Evolutionary conservation across 371 early-diverging fungal genomes (phyloP).

Genomic region (Apophysomyces ossiformis): DNA sequence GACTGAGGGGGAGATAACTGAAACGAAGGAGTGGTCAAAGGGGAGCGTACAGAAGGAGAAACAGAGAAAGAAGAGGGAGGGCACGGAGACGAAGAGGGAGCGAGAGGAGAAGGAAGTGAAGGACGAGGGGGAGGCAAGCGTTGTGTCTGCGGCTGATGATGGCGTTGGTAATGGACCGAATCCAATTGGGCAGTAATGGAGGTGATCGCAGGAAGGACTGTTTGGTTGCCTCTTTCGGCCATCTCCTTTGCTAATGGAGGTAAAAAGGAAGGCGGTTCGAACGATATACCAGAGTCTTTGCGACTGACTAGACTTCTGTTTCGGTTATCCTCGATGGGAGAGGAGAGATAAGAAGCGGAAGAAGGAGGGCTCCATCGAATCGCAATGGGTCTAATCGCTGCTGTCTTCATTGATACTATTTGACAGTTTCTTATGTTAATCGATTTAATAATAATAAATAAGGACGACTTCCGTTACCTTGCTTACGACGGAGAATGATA

Average conservation of each 20-base stretch:
- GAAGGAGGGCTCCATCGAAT: slow-evolving; percentile 14
- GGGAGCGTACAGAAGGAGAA: background rate
- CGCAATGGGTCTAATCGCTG: slow-evolving; percentile 26
- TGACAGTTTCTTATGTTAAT: background rate
- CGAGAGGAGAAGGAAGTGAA: too few relatives aligned
- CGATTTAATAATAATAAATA: background rate
- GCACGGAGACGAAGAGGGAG: background rate
- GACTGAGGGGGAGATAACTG: slow-evolving; percentile 8
- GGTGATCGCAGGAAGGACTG: background rate
- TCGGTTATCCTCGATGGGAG: background rate
- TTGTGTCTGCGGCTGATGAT: slow-evolving; percentile 1
- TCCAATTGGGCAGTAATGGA: background rate
- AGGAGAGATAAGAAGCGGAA: background rate
- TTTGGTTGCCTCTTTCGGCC: background rate
- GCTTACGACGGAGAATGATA: slow-evolving; percentile 16
- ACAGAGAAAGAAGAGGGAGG: background rate
- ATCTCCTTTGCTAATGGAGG: background rate
- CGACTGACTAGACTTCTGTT: slow-evolving; percentile 7
- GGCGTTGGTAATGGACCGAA: background rate
- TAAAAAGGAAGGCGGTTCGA: slow-evolving; percentile 6
- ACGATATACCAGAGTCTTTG: slow-evolving; percentile 39
- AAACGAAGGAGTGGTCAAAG: background rate
- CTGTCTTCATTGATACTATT: background rate
- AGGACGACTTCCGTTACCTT: slow-evolving; percentile 8
- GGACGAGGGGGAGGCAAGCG: slow-evolving; percentile 1